Conservation (phyloP, 2,329 filamentous ascomycete genomes). For the Mycosphaerella sp. region DNA sequence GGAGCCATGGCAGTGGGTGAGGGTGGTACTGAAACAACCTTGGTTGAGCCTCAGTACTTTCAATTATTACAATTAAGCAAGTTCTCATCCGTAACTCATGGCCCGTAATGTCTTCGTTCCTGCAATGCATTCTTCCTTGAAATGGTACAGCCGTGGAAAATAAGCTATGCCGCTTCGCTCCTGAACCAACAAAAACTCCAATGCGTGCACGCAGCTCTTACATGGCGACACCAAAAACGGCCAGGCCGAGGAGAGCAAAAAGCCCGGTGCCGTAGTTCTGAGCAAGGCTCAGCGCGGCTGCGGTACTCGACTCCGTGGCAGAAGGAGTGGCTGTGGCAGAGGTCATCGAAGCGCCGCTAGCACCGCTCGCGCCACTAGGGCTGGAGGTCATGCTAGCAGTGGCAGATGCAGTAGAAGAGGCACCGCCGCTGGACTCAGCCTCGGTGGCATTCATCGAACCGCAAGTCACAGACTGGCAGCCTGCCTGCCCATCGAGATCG, state of each 20-base stretch:
- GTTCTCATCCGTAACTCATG: slow-evolving; percentile 7
- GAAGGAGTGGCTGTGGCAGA: slow-evolving; percentile 21
- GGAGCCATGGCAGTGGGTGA: background rate
- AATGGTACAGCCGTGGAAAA: slow-evolving; percentile 8
- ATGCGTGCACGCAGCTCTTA: slow-evolving; percentile 34
- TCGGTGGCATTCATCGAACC: slow-evolving; percentile 46
- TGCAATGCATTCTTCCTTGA: slow-evolving; percentile 6
- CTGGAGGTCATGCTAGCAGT: slow-evolving; percentile 11
- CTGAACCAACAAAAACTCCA: background rate
- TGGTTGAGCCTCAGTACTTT: slow-evolving; percentile 3
- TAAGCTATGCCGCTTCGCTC: slow-evolving; percentile 4
- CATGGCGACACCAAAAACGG: slow-evolving; percentile 53
- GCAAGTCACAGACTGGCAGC: slow-evolving; percentile 49
- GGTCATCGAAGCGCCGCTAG: slow-evolving; percentile 24
- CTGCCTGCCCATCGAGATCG: slow-evolving; percentile 35
- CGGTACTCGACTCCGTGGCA: slow-evolving; percentile 35
- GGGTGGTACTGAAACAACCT: background rate
- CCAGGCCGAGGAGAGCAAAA: slow-evolving; percentile 46
- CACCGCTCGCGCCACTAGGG: slow-evolving; percentile 24
- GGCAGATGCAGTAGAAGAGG: slow-evolving; percentile 10
- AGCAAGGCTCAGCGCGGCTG: slow-evolving; percentile 40
- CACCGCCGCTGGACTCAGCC: slow-evolving; percentile 32
- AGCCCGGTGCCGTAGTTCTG: slow-evolving; percentile 48
- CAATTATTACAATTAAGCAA: slow-evolving; percentile 9
- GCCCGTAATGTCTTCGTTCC: slow-evolving; percentile 3